Conservation (phyloP, 2,329 filamentous ascomycete species). For the Calonectria pseudoturangicola region DNA sequence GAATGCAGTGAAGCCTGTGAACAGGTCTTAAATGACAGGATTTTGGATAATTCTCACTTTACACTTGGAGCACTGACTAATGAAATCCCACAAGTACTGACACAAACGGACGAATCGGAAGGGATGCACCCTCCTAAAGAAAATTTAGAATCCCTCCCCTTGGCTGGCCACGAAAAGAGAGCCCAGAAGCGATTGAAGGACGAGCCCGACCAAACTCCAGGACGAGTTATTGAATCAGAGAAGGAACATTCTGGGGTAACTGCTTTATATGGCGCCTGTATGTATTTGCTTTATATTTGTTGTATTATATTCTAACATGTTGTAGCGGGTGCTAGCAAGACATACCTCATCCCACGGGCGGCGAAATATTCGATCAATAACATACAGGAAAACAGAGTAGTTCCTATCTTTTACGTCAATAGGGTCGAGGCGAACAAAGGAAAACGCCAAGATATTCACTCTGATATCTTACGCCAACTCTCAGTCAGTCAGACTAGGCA, state of each 20-base stretch:
- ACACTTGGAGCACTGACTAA: neutral
- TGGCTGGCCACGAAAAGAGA: too few relatives aligned
- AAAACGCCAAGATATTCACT: neutral
- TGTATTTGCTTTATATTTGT: neutral
- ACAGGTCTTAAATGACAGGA: neutral
- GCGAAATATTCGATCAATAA: neutral
- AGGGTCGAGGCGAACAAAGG: neutral
- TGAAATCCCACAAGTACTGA: neutral
- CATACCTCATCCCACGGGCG: too few relatives aligned
- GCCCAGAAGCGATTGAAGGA: neutral
- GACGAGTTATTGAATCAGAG: neutral
- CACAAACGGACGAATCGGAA: neutral
- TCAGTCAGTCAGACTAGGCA: neutral
- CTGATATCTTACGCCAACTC: neutral
- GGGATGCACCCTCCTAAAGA: neutral
- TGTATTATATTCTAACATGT: neutral
- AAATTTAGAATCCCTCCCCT: neutral
- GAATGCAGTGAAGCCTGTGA: neutral
- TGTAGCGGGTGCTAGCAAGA: neutral
- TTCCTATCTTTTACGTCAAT: neutral
- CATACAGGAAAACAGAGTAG: neutral
- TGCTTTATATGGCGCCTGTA: neutral
- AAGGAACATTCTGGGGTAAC: neutral
- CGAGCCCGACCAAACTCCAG: neutral
- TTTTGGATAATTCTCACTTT: neutral